These are phyloP conservation scores for Aspergillus spinulosporus DNA, from an alignment of 2,329 filamentous ascomycete species.

Conservation along the genomic window DNA sequence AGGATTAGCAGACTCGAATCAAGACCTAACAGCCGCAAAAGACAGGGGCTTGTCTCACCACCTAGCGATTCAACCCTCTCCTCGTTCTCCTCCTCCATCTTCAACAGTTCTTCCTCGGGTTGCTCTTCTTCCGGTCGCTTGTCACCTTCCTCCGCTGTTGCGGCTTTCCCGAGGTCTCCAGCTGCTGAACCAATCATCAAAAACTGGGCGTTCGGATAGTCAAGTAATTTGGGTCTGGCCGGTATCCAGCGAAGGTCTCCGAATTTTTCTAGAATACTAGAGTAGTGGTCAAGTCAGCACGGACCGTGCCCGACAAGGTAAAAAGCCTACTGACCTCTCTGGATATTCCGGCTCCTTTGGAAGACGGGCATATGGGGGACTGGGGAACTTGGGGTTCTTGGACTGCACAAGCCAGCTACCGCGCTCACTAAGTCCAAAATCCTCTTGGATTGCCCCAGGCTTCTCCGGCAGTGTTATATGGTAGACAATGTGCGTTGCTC, in stretches of 20 bases:
- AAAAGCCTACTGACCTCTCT: slow-evolving; percentile 55
- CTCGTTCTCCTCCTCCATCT: slow-evolving; percentile 73
- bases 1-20: slow-evolving; percentile 1
- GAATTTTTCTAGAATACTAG: slow-evolving; percentile 70
- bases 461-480: slow-evolving; percentile 72
- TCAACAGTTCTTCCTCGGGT: slow-evolving; percentile 70
- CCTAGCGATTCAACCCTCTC: slow-evolving; percentile 62
- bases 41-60: slow-evolving; percentile 39
- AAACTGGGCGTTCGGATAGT: slow-evolving; percentile 74
- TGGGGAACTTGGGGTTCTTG: slow-evolving; percentile 73
- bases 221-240: slow-evolving; percentile 69
- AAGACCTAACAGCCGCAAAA: not conserved
- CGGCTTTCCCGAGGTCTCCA: slow-evolving; percentile 37
- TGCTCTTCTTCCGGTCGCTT: slow-evolving; percentile 61
- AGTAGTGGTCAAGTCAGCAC: not conserved
- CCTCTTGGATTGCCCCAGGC: slow-evolving; percentile 69
- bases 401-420: slow-evolving; percentile 78
- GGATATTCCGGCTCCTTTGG: slow-evolving; percentile 69
- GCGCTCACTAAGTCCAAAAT: slow-evolving; percentile 68
- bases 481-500: slow-evolving; percentile 76
- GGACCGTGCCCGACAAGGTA: not conserved
- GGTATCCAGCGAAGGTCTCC: slow-evolving; percentile 72
- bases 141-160: slow-evolving; percentile 31
- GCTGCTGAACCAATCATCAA: slow-evolving; percentile 68
- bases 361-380: slow-evolving; percentile 64